Evolutionary conservation across 106 monocot species (phyloP).

Genomic region (Platanthera guangdongensis): DNA sequence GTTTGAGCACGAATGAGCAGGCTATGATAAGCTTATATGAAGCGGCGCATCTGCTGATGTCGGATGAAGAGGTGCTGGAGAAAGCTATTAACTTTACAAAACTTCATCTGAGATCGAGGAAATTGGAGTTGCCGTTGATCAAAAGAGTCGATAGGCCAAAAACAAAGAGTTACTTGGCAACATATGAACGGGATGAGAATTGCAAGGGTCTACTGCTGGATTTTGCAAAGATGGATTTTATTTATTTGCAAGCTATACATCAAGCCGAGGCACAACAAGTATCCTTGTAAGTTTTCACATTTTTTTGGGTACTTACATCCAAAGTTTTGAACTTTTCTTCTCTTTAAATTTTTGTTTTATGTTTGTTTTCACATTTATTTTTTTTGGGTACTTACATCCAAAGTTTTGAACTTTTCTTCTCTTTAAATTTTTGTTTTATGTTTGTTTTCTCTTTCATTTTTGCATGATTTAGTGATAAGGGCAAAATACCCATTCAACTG

Average conservation of each 20-base stretch:
- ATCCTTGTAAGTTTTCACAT: neutral
- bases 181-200: neutral
- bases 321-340: neutral
- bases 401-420: neutral
- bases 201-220: neutral
- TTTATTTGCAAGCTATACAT: conserved; percentile 10
- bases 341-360: neutral
- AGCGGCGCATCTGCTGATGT: conserved; percentile 7
- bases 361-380: neutral
- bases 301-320: neutral
- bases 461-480: neutral
- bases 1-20: conserved; percentile 7
- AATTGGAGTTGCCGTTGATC: neutral
- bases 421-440: neutral
- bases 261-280: neutral
- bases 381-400: neutral
- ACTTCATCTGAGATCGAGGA: neutral
- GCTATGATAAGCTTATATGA: conserved; percentile 19
- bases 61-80: conserved; percentile 16
- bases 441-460: neutral
- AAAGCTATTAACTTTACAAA: conserved; percentile 15
- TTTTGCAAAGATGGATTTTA: conserved; percentile 6
- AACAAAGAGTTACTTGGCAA: neutral
- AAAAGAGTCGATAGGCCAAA: neutral
- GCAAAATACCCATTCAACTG: too few species aligned